Evolutionary conservation across 805 yeast species (phyloP).

Genomic region (Komagataella phaffii): DNA sequence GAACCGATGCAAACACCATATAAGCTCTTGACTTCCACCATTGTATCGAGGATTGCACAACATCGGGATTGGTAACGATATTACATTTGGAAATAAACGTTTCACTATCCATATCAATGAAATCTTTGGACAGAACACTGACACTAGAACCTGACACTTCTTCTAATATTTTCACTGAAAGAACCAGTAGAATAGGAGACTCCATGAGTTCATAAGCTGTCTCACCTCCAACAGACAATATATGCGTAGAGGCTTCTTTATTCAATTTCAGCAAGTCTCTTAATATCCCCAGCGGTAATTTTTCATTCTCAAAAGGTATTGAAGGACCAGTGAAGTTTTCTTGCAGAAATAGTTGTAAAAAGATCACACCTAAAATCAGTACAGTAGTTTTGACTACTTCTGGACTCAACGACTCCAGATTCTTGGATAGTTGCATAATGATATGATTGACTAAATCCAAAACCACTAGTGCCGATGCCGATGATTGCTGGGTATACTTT

Average conservation of each 20-base stretch:
- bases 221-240: constrained; percentile 35
- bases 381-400: constrained; percentile 5
- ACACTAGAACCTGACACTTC: constrained; percentile 16
- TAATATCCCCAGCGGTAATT: constrained; percentile 13
- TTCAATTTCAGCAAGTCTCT: constrained; percentile 7
- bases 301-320: constrained; percentile 19
- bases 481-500: background rate
- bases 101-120: constrained; percentile 9
- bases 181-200: constrained; percentile 29
- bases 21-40: constrained; percentile 75
- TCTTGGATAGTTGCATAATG: constrained; percentile 1
- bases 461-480: background rate
- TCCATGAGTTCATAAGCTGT: constrained; percentile 50
- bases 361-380: constrained; percentile 35
- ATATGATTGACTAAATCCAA: background rate
- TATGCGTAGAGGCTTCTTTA: constrained; percentile 7
- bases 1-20: constrained; percentile 49
- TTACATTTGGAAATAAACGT: constrained; percentile 10
- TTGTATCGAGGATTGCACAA: constrained; percentile 30
- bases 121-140: constrained; percentile 13
- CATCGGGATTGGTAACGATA: constrained; percentile 11
- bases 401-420: constrained; percentile 13
- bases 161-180: constrained; percentile 32
- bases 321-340: constrained; percentile 78
- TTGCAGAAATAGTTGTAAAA: constrained; percentile 60